These are phyloP conservation scores for Scedosporium dehoogii DNA, from an alignment of 2,329 filamentous ascomycete genomes.

Conservation along the genomic window DNA sequence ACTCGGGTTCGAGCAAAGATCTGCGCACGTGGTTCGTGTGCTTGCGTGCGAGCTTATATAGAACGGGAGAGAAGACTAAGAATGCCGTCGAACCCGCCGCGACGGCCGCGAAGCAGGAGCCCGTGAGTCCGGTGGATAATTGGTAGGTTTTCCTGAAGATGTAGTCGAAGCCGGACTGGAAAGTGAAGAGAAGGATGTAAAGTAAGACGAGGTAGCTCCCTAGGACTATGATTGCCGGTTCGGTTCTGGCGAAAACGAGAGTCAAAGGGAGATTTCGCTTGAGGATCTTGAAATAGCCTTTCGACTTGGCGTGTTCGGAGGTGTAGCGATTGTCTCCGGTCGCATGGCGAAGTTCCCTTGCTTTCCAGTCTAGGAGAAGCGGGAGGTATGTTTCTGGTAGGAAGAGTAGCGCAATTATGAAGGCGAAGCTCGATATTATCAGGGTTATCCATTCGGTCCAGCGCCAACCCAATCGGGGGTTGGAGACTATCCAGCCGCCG, in stretches of 20 bases:
- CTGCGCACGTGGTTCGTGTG: slow-evolving; percentile 30
- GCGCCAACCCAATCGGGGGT: slow-evolving; percentile 28
- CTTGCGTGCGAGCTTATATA: slow-evolving; percentile 31
- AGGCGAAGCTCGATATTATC: slow-evolving; percentile 22
- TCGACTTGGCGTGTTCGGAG: slow-evolving; percentile 31
- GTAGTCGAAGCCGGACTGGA: slow-evolving; percentile 39
- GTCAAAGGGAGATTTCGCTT: slow-evolving; percentile 28
- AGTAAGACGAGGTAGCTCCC: slow-evolving; percentile 36
- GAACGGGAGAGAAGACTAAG: slow-evolving; percentile 28
- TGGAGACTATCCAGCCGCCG: slow-evolving; percentile 31
- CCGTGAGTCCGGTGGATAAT: slow-evolving; percentile 31
- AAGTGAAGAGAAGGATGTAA: slow-evolving; percentile 33
- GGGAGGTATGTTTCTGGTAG: slow-evolving; percentile 41
- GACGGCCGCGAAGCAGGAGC: slow-evolving; percentile 37
- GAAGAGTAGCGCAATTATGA: slow-evolving; percentile 27
- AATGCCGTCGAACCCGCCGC: slow-evolving; percentile 26
- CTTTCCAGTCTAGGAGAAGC: slow-evolving; percentile 33
- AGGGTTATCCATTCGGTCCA: slow-evolving; percentile 35
- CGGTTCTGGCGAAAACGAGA: slow-evolving; percentile 28
- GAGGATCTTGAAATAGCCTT: slow-evolving; percentile 24
- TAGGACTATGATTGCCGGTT: slow-evolving; percentile 36
- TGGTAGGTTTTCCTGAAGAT: slow-evolving; percentile 40
- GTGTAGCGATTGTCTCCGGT: slow-evolving; percentile 35
- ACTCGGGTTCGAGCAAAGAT: slow-evolving; percentile 35
- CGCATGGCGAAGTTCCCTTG: slow-evolving; percentile 24